Base-by-base conservation (phyloP, 768 basidiomycete genomes). In the Lentinula sp. region DNA sequence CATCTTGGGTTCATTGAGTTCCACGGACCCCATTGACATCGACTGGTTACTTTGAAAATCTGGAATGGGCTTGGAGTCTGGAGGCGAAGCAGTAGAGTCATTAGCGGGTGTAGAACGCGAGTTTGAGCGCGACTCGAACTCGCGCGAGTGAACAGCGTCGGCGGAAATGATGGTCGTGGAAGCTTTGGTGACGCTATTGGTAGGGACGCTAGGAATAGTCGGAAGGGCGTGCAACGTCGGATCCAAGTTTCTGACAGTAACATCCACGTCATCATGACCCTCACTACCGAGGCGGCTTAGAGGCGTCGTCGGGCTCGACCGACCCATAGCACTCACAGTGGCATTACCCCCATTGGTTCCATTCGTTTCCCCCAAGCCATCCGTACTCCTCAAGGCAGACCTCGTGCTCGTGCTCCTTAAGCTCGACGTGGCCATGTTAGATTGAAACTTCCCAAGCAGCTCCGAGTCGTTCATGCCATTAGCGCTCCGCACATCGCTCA, bases 381-480 rank as follows among this genome's bases (percentile, higher is more conserved):
- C 18, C 23, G 20, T 33, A 33, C 23, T 56, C 15, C 41, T 56
- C 23, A 33, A 43, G 1, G 37, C 39, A 13, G 55, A 56, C 10
- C 50, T 51, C 41, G 41, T 56, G 20, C 55, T 56, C 41, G 41
- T 56, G 20, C 55, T 56, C 55, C 55, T 41, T 33, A 56, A 56
- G 28, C 55, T 56, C 20, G 55, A 56, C 55, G 43, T 56, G 23
- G 53, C 53, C 53, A 54, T 54, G 23, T 56, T 33, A 2, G 37
- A 56, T 18, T 56, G 55, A 23, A 56, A 43, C 39, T 23, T 5
- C 46, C 46, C 46, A 48, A 48, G 46, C 12, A 20, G 46, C 4
- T 23, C 46, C 46, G 46, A 48, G 37, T 55, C 53, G 20, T 33
- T 36, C 50, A 51, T 51, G 0, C 13, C 13, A 33, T 51, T 18